Evolutionary conservation across 495 filamentous ascomycete species (phyloP), one percentile per base, ranked within the genome.

Genomic region (Opeltia flavorubescens): DNA sequence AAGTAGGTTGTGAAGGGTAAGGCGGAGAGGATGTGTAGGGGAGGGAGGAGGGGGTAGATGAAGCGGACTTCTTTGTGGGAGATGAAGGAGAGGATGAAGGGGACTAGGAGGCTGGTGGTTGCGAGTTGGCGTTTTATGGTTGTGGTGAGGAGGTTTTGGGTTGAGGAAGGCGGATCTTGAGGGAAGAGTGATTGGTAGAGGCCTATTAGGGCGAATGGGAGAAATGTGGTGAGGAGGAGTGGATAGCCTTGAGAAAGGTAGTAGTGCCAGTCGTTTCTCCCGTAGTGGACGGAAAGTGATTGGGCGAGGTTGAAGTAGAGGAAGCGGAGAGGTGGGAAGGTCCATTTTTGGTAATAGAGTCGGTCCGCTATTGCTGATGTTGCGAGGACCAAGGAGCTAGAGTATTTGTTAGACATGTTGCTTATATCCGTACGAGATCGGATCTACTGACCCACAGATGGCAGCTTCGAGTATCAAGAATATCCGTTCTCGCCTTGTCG

Each of bases 61-160:
- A 98, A 98, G 52, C 91, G 86, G 50, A 95, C 84, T 75, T 98
- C 91, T 63, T 98, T 98, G 66, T 98, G 91, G 23, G 89, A 78
- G 47, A 98, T 83, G 12, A 84, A 50, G 7, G 85, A 93, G 17
- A 96, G 75, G 17, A 67, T 59, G 0, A 64, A 52, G 20, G 80
- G 72, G 52, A 86, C 80, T 24, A 73, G 51, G 27, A 86, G 29
- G 27, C 75, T 68, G 0, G 78, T 70, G 13, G 69, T 68, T 28
- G 78, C 74, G 13, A 95, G 64, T 38, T 83, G 77, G 44, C 69
- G 70, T 41, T 68, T 59, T 9, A 64, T 57, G 33, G 68, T 68
- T 39, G 50, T 59, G n/a, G 67, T 62, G 3, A 63, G 60, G 26
- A 67, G 64, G 6, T 59, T 55, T 3, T 60, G 53, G 17, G 61